phyloP scores from a whole-genome alignment of 2,329 filamentous ascomycete genomes.

The Mycosphaerella sp. region DNA sequence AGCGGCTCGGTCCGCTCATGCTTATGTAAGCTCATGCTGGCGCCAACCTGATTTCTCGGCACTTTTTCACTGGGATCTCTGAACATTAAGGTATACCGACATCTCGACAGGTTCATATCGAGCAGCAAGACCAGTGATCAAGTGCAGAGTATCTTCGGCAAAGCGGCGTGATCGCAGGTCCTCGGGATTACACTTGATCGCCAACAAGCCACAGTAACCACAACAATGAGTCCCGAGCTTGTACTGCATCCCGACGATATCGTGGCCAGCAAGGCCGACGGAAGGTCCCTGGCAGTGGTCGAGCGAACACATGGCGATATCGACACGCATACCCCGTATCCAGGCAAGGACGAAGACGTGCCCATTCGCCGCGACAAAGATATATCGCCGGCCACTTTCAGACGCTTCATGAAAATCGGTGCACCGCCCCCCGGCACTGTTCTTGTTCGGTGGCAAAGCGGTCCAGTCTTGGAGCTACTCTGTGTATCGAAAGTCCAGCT shows the following conservation, averaged over 20 bases:
- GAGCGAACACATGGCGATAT: conserved; percentile 41
- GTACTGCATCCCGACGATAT: conserved; percentile 28
- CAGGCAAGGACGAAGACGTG: conserved; percentile 29
- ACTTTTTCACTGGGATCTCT: no score
- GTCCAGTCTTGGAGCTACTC: conserved; percentile 39
- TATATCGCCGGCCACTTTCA: conserved; percentile 34
- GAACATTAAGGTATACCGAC: no score
- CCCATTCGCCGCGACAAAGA: conserved; percentile 34
- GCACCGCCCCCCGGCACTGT: conserved; percentile 49
- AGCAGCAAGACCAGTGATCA: no score
- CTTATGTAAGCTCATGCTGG: no score
- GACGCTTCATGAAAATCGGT: conserved; percentile 39
- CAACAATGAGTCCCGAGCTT: conserved; percentile 15
- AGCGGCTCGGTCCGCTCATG: no score
- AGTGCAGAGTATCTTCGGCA: no score
- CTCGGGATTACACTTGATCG: no score
- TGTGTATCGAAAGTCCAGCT: conserved; percentile 43
- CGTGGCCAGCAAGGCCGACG: conserved; percentile 22
- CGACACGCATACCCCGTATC: conserved; percentile 43
- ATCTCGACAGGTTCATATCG: no score
- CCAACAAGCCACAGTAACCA: background rate
- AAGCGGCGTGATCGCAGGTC: no score
- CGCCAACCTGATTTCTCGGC: no score
- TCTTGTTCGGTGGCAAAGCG: conserved; percentile 45
- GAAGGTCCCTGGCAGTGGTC: conserved; percentile 38